These are phyloP conservation scores for Ogataea hybrid DNA, from an alignment of 1,139 yeast species.

Conservation along the genomic window DNA sequence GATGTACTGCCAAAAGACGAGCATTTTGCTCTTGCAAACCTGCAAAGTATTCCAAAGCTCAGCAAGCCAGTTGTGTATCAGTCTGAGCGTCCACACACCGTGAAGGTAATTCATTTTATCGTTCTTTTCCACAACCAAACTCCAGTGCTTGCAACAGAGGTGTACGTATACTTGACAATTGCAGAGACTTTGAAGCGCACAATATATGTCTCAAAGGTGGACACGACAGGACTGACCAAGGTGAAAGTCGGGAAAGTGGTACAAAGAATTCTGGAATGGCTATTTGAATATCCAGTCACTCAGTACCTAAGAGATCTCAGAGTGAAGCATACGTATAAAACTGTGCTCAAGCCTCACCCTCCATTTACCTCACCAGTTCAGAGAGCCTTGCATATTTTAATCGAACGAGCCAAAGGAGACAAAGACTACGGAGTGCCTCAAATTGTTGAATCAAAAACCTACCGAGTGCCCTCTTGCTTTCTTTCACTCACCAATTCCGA, in stretches of 20 bases:
- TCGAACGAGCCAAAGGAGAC: slow-evolving; percentile 26
- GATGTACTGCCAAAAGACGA: slow-evolving; percentile 35
- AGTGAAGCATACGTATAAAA: slow-evolving; percentile 17
- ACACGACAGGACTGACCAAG: slow-evolving; percentile 67
- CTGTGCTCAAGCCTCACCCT: slow-evolving; percentile 13
- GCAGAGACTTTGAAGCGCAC: slow-evolving; percentile 41
- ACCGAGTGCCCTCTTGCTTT: slow-evolving; percentile 3
- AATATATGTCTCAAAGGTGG: slow-evolving; percentile 87
- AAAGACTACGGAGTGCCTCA: slow-evolving; percentile 20
- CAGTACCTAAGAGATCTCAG: slow-evolving; percentile 36
- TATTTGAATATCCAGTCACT: slow-evolving; percentile 40
- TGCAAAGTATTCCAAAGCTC: slow-evolving; percentile 44
- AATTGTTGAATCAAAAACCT: slow-evolving; percentile 2
- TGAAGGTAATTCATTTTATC: slow-evolving; percentile 65
- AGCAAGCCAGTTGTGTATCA: slow-evolving; percentile 36
- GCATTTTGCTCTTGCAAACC: slow-evolving; percentile 38
- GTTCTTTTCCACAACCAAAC: slow-evolving; percentile 45
- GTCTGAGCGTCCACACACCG: slow-evolving; percentile 36
- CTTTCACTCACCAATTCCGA: background rate
- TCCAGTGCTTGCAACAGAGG: slow-evolving; percentile 65
- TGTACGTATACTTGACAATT: slow-evolving; percentile 56
- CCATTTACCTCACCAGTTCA: slow-evolving; percentile 29
- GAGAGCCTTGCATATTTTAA: slow-evolving; percentile 25
- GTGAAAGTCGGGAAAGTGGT: slow-evolving; percentile 42
- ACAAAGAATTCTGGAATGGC: slow-evolving; percentile 40